phyloP scores from a whole-genome alignment of 2,329 filamentous ascomycete species.

The Metarhizium guizhouense region DNA sequence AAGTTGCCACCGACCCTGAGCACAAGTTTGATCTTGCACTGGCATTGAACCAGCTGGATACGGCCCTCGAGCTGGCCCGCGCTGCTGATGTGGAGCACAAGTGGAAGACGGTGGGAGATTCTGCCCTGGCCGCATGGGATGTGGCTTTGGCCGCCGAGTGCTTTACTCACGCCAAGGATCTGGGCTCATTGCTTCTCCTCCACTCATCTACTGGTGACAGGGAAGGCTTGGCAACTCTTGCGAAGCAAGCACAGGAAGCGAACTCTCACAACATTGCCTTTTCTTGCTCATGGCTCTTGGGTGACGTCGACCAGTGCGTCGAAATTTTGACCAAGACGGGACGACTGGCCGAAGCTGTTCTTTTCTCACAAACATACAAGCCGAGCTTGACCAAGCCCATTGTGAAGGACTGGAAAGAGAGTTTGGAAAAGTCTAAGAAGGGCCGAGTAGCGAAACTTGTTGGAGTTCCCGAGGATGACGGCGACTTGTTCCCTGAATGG shows the following conservation, averaged over 20 bases:
- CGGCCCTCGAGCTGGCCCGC: conserved; percentile 75
- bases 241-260: conserved; percentile 63
- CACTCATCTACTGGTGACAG: conserved; percentile 79
- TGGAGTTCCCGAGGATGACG: conserved; percentile 71
- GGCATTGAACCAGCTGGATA: conserved; percentile 70
- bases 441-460: conserved; percentile 75
- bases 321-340: conserved; percentile 71
- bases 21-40: conserved; percentile 94
- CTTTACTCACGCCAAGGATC: conserved; percentile 82
- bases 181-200: conserved; percentile 80
- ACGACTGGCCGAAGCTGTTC: conserved; percentile 72
- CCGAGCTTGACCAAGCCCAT: conserved; percentile 63
- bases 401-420: conserved; percentile 73
- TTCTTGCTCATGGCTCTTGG: conserved; percentile 78
- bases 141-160: conserved; percentile 83
- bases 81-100: conserved; percentile 87
- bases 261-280: conserved; percentile 91
- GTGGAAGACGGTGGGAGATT: conserved; percentile 96
- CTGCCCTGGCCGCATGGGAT: conserved; percentile 80
- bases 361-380: conserved; percentile 94
- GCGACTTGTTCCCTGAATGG: conserved; percentile 94
- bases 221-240: conserved; percentile 63
- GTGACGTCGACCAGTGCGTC: conserved; percentile 73
- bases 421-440: conserved; percentile 77
- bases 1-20: conserved; percentile 89